These are phyloP conservation scores for Canavalia ensiformis DNA, from an alignment of 306 rosid species.

Conservation along the genomic window DNA sequence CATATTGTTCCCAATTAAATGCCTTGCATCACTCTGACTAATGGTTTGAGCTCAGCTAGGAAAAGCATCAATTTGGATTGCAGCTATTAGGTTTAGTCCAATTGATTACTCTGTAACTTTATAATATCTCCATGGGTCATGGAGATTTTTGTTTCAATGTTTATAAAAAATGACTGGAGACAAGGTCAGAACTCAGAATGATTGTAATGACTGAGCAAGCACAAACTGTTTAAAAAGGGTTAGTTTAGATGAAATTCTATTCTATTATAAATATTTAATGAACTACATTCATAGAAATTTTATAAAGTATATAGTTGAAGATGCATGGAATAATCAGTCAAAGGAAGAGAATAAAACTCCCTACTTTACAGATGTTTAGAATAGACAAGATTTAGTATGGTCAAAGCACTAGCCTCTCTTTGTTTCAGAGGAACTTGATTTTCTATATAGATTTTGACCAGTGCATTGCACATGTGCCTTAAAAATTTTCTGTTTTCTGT, in stretches of 20 bases:
- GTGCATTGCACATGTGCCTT: too few species aligned
- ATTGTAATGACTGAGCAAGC: neutral
- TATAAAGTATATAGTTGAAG: neutral
- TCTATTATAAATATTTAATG: neutral
- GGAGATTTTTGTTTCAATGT: neutral
- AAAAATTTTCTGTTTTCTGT: too few species aligned
- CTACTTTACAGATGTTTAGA: slow-evolving; percentile 1
- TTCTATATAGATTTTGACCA: neutral
- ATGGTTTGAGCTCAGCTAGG: slow-evolving; percentile 2
- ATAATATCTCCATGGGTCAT: slow-evolving; percentile 1
- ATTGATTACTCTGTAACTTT: neutral
- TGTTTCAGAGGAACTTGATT: neutral
- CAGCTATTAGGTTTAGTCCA: neutral
- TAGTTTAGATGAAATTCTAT: neutral
- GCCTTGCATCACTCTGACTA: neutral
- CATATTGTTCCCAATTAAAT: slow-evolving; percentile 14
- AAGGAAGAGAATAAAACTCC: slow-evolving; percentile 3
- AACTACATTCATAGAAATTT: neutral
- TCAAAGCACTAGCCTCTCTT: neutral
- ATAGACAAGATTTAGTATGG: neutral
- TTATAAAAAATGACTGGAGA: neutral
- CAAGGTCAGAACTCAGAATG: neutral
- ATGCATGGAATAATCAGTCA: neutral
- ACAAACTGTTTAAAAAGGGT: neutral
- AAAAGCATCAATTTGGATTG: slow-evolving; percentile 15